A percentile compares a stretch with the other conserved stretches of the same genome.
Conservation (phyloP, 2,329 filamentous ascomycete genomes). For the Fusarium sp. region DNA sequence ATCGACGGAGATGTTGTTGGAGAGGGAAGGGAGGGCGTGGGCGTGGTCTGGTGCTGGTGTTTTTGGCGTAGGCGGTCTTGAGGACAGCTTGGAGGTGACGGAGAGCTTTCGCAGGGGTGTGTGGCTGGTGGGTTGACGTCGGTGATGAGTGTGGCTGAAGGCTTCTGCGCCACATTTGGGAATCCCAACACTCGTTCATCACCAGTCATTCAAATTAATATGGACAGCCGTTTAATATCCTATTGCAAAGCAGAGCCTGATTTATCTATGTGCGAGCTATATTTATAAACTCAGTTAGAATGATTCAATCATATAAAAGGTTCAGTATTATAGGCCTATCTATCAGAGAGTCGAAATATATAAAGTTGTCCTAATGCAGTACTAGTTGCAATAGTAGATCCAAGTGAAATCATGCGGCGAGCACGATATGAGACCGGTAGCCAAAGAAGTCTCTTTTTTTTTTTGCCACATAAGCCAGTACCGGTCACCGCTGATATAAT, state of each 20-base stretch:
- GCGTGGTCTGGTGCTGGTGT: conserved; percentile 2
- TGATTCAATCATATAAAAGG: no score
- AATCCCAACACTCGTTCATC: no score
- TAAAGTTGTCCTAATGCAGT: neutral
- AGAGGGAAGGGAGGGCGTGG: neutral
- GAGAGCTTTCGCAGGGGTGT: conserved; percentile 26
- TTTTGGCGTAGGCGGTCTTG: conserved; percentile 19
- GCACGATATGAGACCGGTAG: neutral
- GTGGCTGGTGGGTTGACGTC: conserved; percentile 18
- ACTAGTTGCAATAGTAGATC: neutral
- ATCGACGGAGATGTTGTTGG: neutral
- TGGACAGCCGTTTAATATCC: no score
- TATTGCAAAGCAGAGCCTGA: no score
- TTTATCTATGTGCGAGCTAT: no score
- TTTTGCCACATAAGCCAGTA: neutral
- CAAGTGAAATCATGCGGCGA: neutral
- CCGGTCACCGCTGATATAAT: neutral
- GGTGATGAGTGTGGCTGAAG: conserved; percentile 12
- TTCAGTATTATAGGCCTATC: no score
- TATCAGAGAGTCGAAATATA: neutral
- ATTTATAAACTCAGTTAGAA: no score
- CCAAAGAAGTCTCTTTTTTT: neutral
- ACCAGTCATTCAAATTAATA: no score
- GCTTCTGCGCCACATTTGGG: neutral
- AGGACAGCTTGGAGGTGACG: conserved; percentile 34